A percentile compares a stretch with the other conserved stretches of the same genome.
Conservation (phyloP, 306 rosid genomes). For the Corylus avellana region DNA sequence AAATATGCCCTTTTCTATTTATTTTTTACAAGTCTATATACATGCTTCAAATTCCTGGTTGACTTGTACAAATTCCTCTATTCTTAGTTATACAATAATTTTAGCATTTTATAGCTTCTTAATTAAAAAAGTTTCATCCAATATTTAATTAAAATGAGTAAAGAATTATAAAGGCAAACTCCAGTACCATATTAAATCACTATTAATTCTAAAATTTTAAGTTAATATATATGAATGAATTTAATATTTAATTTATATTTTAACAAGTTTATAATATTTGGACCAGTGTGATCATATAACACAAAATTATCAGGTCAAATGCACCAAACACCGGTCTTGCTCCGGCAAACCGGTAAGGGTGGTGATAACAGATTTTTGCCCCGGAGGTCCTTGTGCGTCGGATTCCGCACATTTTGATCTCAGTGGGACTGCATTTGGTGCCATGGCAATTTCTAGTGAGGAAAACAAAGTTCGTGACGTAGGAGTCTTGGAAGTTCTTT, state of each 20-base stretch:
- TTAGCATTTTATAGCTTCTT: not conserved
- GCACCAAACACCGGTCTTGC: constrained; percentile 33
- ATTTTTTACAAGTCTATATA: no score
- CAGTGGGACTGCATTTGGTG: constrained; percentile 53
- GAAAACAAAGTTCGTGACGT: constrained; percentile 34
- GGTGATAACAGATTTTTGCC: constrained; percentile 43
- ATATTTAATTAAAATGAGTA: no score
- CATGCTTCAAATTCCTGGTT: no score
- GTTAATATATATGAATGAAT: no score
- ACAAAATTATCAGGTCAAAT: constrained; percentile 26
- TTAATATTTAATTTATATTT: no score
- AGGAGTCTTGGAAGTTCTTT: constrained; percentile 30
- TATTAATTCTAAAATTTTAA: no score
- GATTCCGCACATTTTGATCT: constrained; percentile 47
- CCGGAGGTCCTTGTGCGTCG: constrained; percentile 29
- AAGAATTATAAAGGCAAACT: no score
- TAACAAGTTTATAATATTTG: no score
- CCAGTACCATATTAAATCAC: no score
- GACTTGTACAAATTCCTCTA: not conserved
- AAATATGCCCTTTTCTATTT: no score
- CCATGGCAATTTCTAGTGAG: constrained; percentile 43
- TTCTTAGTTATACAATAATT: not conserved
- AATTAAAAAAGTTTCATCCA: not conserved
- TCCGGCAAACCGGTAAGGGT: constrained; percentile 41
- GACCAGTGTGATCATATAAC: no score